Base-by-base conservation (phyloP, 805 yeast species). In the Candida silvicultrix region DNA sequence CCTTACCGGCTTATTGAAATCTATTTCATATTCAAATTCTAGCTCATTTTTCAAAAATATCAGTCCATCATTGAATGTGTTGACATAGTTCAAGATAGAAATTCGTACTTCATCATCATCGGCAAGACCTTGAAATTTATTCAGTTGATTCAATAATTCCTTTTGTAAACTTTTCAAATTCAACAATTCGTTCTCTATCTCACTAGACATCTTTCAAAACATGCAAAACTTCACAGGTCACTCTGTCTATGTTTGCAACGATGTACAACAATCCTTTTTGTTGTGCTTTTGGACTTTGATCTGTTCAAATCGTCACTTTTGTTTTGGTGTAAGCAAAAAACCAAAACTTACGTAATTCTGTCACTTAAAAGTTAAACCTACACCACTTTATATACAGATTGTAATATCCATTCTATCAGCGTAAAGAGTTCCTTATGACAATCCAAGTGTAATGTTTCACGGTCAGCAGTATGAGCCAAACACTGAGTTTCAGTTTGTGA, bases 21-120 rank as follows among this genome's bases (percentile, higher is more conserved):
- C 43, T 11, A 55, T 43, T 1, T 50, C 60, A 28, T 44, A 53
- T 36, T 49, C 43, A 41, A 58, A 59, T 19, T 54, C 50, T 7
- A 58, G 39, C 28, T 53, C 53, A 3, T 44, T 18, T 25, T 41
- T 43, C 2, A 54, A 25, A 18, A 43, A 55, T 10, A 29, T 37
- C 8, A 57, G 43, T 6, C 40, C 32, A 14, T 54, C 54, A 7
- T 49, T 43, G 44, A 48, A 59, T 35, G 45, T 38, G 34, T 49
- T 48, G 16, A 58, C 39, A n/a, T 36, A 31, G 18, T 43, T 43
- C 23, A 52, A 45, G 15, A 59, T 51, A 11, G 50, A 18, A 11
- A 45, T 45, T 42, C 55, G 54, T 3, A 47, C 18, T 0, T 45
- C 35, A 5, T 49, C 55, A 40, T 53, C 55, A 10, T 46, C 47